These are phyloP conservation scores for Fusarium sp. DNA, from an alignment of 2,329 filamentous ascomycete species.

Conservation along the genomic window DNA sequence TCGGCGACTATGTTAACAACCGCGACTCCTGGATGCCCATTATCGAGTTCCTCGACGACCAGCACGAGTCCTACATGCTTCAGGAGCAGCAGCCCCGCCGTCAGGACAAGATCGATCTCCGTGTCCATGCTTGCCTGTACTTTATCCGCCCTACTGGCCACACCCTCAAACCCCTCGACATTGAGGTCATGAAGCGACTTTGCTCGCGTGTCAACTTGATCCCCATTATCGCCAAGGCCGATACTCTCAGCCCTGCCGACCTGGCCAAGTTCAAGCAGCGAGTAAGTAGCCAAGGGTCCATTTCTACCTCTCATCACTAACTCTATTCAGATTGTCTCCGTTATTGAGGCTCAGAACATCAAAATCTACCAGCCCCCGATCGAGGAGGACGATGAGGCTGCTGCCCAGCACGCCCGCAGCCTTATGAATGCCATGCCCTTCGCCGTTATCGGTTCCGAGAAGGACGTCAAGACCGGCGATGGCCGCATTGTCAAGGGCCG, in stretches of 20 bases:
- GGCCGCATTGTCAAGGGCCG: slow-evolving; percentile 98
- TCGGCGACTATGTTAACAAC: slow-evolving; percentile 99
- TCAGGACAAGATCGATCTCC: slow-evolving; percentile 98
- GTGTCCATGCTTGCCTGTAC: slow-evolving; percentile 98
- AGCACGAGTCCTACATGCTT: slow-evolving; percentile 99
- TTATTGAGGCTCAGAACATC: slow-evolving; percentile 98
- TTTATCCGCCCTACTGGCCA: slow-evolving; percentile 99
- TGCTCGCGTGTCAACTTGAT: slow-evolving; percentile 98
- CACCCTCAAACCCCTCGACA: slow-evolving; percentile 97
- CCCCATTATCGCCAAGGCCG: slow-evolving; percentile 97
- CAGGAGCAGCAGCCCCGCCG: slow-evolving; percentile 99
- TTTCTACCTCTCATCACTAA: slow-evolving; percentile 4
- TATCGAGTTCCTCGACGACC: slow-evolving; percentile 99
- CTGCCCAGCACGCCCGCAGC: slow-evolving; percentile 91
- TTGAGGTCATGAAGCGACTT: slow-evolving; percentile 99
- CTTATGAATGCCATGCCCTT: slow-evolving; percentile 98
- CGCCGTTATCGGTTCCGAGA: slow-evolving; percentile 98
- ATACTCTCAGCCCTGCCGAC: slow-evolving; percentile 93
- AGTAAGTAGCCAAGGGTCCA: slow-evolving; percentile 63
- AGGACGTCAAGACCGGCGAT: slow-evolving; percentile 96
- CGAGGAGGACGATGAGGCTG: slow-evolving; percentile 97
- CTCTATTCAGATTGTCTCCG: slow-evolving; percentile 79
- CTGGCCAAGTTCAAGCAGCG: slow-evolving; percentile 94
- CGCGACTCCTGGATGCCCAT: slow-evolving; percentile 99
- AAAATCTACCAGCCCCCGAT: slow-evolving; percentile 99